Conservation (phyloP, 2,329 filamentous ascomycete species). For the Cercospora sojina region DNA sequence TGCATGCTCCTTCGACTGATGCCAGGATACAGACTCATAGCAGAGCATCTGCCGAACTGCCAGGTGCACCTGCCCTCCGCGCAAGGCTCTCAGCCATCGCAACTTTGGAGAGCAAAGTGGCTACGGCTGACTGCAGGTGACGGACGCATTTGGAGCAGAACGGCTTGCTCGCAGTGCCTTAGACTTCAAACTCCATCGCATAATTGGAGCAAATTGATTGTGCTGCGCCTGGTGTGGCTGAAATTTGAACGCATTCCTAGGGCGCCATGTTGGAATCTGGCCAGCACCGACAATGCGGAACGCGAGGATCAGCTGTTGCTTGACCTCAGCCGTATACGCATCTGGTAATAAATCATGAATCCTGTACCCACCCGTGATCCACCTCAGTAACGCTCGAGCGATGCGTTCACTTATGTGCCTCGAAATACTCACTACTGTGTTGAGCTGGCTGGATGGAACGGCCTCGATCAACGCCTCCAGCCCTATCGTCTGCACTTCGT, state of each 20-base stretch:
- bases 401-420: not conserved
- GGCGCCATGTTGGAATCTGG: not conserved
- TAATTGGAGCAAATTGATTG: not conserved
- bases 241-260: not conserved
- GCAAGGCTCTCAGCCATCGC: not conserved
- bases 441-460: not conserved
- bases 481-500: not conserved
- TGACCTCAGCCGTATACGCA: slow-evolving; percentile 4
- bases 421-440: not conserved
- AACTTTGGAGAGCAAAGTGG: not conserved
- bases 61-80: not conserved
- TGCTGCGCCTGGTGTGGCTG: not conserved
- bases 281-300: not conserved
- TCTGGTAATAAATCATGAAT: not conserved
- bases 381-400: not conserved
- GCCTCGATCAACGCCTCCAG: slow-evolving; percentile 1
- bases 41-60: not conserved
- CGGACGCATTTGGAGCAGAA: not conserved
- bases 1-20: not conserved
- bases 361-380: not conserved
- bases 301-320: not conserved
- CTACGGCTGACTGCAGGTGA: not conserved
- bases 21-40: not conserved
- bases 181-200: not conserved
- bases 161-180: not conserved